These are phyloP conservation scores for Crassisporium funariophilum DNA, from an alignment of 768 basidiomycete genomes.

Conservation along the genomic window DNA sequence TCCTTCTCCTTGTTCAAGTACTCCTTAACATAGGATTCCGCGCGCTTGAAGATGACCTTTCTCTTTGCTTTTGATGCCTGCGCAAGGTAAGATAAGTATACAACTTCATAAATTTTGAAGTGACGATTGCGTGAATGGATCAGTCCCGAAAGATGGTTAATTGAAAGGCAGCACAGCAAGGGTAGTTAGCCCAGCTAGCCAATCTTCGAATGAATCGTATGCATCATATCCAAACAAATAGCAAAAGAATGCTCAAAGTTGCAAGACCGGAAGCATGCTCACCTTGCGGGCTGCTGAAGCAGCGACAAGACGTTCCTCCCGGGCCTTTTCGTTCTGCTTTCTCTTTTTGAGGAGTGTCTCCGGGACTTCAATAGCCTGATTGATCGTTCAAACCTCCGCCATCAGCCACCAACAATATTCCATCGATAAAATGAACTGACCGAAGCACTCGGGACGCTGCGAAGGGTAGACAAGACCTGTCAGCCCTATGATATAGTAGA, in stretches of 20 bases:
- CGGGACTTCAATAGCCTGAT: slow-evolving; percentile 91
- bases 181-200: slow-evolving; percentile 65
- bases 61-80: slow-evolving; percentile 91
- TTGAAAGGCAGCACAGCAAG: slow-evolving; percentile 76
- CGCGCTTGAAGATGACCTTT: slow-evolving; percentile 98
- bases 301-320: slow-evolving; percentile 88
- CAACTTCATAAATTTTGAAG: not conserved
- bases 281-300: slow-evolving; percentile 90
- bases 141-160: slow-evolving; percentile 98
- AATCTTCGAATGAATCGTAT: slow-evolving; percentile 72
- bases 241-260: slow-evolving; percentile 19
- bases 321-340: slow-evolving; percentile 95
- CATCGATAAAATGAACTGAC: slow-evolving; percentile 37
- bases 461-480: slow-evolving; percentile 5
- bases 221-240: slow-evolving; percentile 61
- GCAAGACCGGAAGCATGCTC: slow-evolving; percentile 29
- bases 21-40: slow-evolving; percentile 97
- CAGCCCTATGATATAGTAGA: slow-evolving; percentile 8
- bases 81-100: slow-evolving; percentile 11
- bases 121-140: slow-evolving; percentile 23
- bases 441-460: slow-evolving; percentile 59
- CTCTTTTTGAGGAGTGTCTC: slow-evolving; percentile 99
- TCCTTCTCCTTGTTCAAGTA: slow-evolving; percentile 92
- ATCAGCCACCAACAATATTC: slow-evolving; percentile 24
- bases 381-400: slow-evolving; percentile 14